These are phyloP conservation scores for Mycoemilia scoparia DNA, from an alignment of 192 early-diverging fungal genomes.

Conservation along the genomic window DNA sequence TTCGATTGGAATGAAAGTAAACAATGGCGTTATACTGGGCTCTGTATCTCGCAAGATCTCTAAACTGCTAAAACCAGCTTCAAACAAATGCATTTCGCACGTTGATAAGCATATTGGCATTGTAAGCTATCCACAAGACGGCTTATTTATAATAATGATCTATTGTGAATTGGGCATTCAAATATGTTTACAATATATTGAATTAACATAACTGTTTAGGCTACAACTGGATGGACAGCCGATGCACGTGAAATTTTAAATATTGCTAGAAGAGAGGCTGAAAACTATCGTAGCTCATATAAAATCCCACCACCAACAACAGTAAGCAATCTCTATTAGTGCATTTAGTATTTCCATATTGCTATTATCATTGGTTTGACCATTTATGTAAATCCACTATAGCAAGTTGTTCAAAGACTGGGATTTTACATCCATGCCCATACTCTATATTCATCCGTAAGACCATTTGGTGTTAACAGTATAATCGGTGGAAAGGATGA, in stretches of 20 bases:
- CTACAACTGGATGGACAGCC: conserved; percentile 79
- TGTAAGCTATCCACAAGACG: no score
- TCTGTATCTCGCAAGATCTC: conserved; percentile 92
- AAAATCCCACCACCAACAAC: no score
- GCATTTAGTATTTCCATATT: no score
- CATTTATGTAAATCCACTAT: conserved; percentile 75
- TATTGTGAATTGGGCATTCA: conserved; percentile 1
- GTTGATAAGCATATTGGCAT: conserved; percentile 87
- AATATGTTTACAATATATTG: not conserved
- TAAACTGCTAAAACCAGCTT: conserved; percentile 78
- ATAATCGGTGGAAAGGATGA: conserved; percentile 67
- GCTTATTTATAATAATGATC: not conserved
- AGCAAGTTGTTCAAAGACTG: conserved; percentile 83
- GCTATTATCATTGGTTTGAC: no score
- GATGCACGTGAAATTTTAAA: conserved; percentile 81
- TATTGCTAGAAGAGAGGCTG: conserved; percentile 78
- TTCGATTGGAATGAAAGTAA: conserved; percentile 78
- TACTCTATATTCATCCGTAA: conserved; percentile 86
- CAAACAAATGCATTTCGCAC: conserved; percentile 84
- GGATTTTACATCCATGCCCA: conserved; percentile 91
- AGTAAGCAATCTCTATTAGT: no score
- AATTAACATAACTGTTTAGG: no score
- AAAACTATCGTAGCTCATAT: conserved; percentile 73
- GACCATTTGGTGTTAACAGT: conserved; percentile 80
- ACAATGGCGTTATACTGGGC: conserved; percentile 91